Base-by-base conservation (phyloP, 1,284 basidiomycete species). In the Irpex rosettiformis region DNA sequence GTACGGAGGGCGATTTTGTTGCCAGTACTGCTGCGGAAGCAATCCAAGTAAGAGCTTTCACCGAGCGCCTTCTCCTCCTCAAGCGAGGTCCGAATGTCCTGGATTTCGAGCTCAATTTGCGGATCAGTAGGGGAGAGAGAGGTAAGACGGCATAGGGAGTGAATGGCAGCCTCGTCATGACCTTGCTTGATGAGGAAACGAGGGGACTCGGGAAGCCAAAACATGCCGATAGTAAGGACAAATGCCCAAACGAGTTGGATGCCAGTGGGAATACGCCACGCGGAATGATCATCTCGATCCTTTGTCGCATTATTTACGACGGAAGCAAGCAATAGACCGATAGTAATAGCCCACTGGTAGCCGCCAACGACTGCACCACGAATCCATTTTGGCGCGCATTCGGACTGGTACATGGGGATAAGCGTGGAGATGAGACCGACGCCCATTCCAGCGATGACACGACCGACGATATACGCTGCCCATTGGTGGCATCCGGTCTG, bases 271-370 rank as follows among this genome's bases (percentile, higher is more conserved):
- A 94, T 91, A 56, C 86, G 85, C 79, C 89, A 96, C 0, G 90
- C 77, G 5, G 82, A 78, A 64, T 85, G 78, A 67, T 85, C 75
- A 28, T 71, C 62, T 62, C 83, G 78, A 70, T 82, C 63, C 75
- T 93, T 77, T 49, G 91, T 94, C 8, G 81, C 82, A 73, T 94
- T 89, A 76, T 85, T 85, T 73, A 95, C 80, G 66, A 93, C 77
- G 56, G 88, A 74, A 33, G 93, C 88, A 59, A 94, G 78, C 52
- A 94, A 79, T 53, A 94, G 75, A 68, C 93, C 93, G 69, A 95
- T 89, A 59, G 92, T 93, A 74, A 92, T 90, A 55, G 84, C 85
- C 82, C 84, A 91, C 72, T 93, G 90, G 76, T 94, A 94, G 56
- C 83, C 82, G 25, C 88, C 82, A 52, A 95, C 92, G 68, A 96